Conservation (phyloP, 2,329 filamentous ascomycete genomes). For the Monosporascus sp. region DNA sequence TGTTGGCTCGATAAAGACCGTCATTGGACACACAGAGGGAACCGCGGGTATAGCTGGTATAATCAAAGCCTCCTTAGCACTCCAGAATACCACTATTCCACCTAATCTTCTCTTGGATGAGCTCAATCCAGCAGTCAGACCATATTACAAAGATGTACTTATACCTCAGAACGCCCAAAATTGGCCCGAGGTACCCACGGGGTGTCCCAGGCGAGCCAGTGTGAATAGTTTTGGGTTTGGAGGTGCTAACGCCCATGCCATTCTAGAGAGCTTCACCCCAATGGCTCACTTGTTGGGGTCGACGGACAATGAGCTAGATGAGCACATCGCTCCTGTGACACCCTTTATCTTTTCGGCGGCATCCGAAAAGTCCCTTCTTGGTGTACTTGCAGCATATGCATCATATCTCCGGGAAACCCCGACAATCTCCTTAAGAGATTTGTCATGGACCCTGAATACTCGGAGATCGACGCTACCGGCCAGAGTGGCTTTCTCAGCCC, state of each 20-base stretch:
- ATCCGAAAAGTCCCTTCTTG: constrained; percentile 5
- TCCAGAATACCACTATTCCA: constrained; percentile 16
- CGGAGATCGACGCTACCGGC: background rate
- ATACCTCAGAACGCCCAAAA: constrained; percentile 5
- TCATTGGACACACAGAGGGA: too few relatives aligned
- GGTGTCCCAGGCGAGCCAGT: constrained; percentile 6
- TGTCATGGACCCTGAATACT: background rate
- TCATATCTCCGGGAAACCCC: background rate
- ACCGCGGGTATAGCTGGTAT: constrained; percentile 23
- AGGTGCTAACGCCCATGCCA: constrained; percentile 20
- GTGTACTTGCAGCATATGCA: constrained; percentile 3
- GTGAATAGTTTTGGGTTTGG: constrained; percentile 22
- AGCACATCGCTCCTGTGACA: background rate
- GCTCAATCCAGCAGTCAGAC: constrained; percentile 21
- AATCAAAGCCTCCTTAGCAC: constrained; percentile 16
- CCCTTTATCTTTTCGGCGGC: constrained; percentile 14
- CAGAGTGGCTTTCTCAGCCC: background rate
- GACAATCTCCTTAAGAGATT: background rate
- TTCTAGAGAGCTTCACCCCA: constrained; percentile 11
- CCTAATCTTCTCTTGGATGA: constrained; percentile 27
- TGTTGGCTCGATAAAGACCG: constrained; percentile 14
- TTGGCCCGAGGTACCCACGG: constrained; percentile 11
- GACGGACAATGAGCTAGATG: background rate
- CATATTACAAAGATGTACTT: constrained; percentile 14
- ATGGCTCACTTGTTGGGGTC: too few relatives aligned